Evolutionary conservation across 768 basidiomycete species (phyloP).

Genomic region (Boletus edulis): DNA sequence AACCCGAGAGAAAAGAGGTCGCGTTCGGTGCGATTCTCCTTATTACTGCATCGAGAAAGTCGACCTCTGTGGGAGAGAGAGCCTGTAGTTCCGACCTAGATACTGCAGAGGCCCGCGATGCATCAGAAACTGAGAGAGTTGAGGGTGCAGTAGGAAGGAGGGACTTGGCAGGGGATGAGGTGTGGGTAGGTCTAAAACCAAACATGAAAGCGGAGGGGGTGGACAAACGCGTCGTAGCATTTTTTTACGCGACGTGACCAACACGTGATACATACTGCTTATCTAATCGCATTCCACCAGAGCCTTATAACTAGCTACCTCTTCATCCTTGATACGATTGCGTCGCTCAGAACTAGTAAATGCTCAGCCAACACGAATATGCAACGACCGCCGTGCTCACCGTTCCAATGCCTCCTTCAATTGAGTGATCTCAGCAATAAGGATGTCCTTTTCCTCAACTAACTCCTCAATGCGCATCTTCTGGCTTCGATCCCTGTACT

Average conservation of each 20-base stretch:
- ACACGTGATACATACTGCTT: constrained; percentile 24
- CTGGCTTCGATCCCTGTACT: constrained; percentile 23
- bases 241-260: constrained; percentile 26
- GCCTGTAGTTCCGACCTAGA: constrained; percentile 49
- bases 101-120: constrained; percentile 39
- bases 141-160: constrained; percentile 15
- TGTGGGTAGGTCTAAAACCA: constrained; percentile 45
- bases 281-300: constrained; percentile 17
- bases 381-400: constrained; percentile 7
- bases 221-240: constrained; percentile 11
- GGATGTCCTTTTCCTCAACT: constrained; percentile 15
- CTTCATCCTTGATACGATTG: constrained; percentile 8
- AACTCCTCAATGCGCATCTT: constrained; percentile 21
- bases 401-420: constrained; percentile 14
- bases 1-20: constrained; percentile 75
- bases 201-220: constrained; percentile 32
- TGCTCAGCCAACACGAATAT: neutral
- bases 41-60: constrained; percentile 75
- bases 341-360: neutral
- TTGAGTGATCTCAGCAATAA: constrained; percentile 13
- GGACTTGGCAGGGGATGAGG: constrained; percentile 45
- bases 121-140: constrained; percentile 25
- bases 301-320: neutral
- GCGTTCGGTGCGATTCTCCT: constrained; percentile 62
- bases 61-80: constrained; percentile 56